Evolutionary conservation across 2,329 filamentous ascomycete genomes (phyloP).

Genomic region (Botrytis porri): DNA sequence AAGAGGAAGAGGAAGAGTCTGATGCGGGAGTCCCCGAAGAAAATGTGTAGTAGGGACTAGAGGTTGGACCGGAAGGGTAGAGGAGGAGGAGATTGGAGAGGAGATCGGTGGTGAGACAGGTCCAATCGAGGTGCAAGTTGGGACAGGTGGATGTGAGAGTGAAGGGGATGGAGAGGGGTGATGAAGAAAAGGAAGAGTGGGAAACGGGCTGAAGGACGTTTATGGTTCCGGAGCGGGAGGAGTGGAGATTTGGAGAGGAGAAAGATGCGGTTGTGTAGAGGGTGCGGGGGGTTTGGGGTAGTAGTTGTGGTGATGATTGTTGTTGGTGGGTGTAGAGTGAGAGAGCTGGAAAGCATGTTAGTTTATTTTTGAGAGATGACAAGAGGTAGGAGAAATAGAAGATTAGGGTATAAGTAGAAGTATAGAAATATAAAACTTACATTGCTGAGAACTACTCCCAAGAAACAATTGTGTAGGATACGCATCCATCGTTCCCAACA

Average conservation of each 20-base stretch:
- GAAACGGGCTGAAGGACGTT: neutral
- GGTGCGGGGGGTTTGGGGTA: neutral
- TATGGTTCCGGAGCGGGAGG: neutral
- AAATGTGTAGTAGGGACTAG: neutral
- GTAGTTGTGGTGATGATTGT: neutral
- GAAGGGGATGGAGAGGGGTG: neutral
- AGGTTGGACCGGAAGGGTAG: neutral
- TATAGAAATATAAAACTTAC: neutral
- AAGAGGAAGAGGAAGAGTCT: neutral
- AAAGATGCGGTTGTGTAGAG: neutral
- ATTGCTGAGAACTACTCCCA: neutral
- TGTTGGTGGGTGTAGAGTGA: neutral
- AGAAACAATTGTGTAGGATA: neutral
- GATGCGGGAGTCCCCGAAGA: neutral
- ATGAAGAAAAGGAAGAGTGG: neutral
- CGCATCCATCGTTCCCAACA: neutral
- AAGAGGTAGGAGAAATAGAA: neutral
- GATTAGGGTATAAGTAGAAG: neutral
- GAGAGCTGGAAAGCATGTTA: neutral
- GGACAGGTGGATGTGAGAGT: neutral
- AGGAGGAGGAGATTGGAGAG: neutral
- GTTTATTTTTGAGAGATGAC: neutral
- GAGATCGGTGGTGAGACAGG: neutral
- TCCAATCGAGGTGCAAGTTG: neutral
- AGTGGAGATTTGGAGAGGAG: neutral